Evolutionary conservation across 352 stramenopile species (phyloP), one percentile per base, ranked within the genome.

Genomic region (Phytophthora agathidicida): DNA sequence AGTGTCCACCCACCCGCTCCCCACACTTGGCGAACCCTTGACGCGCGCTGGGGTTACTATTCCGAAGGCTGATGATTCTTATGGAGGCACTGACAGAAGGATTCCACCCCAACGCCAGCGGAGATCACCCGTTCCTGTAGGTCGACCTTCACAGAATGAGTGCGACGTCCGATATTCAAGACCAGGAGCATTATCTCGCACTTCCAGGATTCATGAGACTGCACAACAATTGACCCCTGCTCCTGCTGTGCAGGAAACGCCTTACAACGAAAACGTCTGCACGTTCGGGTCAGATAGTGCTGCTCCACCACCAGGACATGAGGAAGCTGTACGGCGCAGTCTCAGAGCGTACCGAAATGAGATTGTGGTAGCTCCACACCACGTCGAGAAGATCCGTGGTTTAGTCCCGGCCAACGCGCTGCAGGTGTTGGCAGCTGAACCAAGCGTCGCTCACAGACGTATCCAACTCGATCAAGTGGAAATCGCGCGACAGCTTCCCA

Each of bases 401-500:
- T 20, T 61, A 19, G 61, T 48, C 13, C 5, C 54, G 10, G 22
- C 22, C 27, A 61, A 60, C 17, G 61, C 48, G 1, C 36, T 70
- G 19, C 36, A 43, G 53, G 35, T 61, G 2, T 36, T 70, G 20
- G 61, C 24, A 20, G 19, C 35, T 9, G 42, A 70, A 16, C 42
- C 54, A 7, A 65, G 14, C 23, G 19, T 70, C 14, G 8, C 33
- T 24, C 32, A 42, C 14, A 49, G 54, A 41, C 60, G 46, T n/a
- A 19, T 70, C 17, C 39, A 52, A 23, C 28, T 70, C 0, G 37
- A 48, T 17, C 32, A 56, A 14, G 13, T 70, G 3, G 39, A 61
- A 45, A 48, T 65, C 14, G 46, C 65, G 13, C 43, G 49, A 24
- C 61, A 70, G 27, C 47, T 70, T 16, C 54, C 61, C 11, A 65